These are phyloP conservation scores for Yamadazyma pseudoaaseri DNA, from an alignment of 1,139 yeast genomes.

Conservation along the genomic window DNA sequence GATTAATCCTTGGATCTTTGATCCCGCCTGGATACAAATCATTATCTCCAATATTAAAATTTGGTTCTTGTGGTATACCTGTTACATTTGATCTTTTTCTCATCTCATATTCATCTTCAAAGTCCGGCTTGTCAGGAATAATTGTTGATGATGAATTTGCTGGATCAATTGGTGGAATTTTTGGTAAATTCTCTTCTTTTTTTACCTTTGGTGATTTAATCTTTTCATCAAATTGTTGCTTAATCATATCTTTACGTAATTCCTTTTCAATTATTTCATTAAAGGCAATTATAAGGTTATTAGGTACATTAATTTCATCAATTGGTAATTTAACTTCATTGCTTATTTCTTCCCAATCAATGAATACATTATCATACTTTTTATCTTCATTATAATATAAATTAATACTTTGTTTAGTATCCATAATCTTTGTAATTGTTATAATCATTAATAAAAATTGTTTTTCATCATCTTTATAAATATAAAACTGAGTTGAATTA, in stretches of 20 bases:
- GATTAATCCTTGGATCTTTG: constrained; percentile 33
- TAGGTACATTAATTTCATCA: constrained; percentile 22
- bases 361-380: constrained; percentile 8
- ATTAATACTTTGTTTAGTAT: constrained; percentile 23
- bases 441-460: constrained; percentile 10
- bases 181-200: not conserved
- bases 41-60: constrained; percentile 37
- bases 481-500: constrained; percentile 18
- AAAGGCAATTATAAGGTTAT: constrained; percentile 23
- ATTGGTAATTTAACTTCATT: constrained; percentile 23
- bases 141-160: constrained; percentile 9
- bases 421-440: constrained; percentile 14
- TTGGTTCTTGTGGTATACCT: constrained; percentile 12
- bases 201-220: constrained; percentile 6
- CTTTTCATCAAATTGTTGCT: constrained; percentile 8
- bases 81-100: constrained; percentile 12
- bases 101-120: constrained; percentile 57
- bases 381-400: constrained; percentile 15
- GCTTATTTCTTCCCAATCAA: constrained; percentile 16
- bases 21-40: constrained; percentile 52
- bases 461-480: constrained; percentile 10
- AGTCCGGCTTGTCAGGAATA: constrained; percentile 47
- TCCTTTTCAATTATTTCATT: constrained; percentile 16
- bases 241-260: constrained; percentile 6
- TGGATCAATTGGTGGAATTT: constrained; percentile 9